Conservation (phyloP, 2,329 filamentous ascomycete species). For the Aurifilum marmelostoma region DNA sequence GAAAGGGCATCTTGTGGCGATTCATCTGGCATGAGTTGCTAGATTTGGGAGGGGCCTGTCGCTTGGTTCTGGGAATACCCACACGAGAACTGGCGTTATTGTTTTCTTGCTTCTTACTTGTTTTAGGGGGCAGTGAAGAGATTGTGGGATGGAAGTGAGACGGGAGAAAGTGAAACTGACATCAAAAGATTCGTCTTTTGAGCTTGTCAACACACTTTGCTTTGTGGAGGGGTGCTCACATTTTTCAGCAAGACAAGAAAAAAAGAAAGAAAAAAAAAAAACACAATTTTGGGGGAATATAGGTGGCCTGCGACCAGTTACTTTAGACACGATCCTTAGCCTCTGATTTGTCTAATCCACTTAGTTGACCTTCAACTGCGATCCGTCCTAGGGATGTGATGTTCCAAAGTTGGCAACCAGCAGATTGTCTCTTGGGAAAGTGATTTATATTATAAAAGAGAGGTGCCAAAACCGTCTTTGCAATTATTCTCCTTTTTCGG, state of each 20-base stretch:
- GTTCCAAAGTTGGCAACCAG: not conserved
- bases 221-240: slow-evolving; percentile 13
- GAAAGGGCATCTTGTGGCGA: slow-evolving; percentile 16
- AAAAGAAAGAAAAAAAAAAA: slow-evolving; percentile 15
- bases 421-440: not conserved
- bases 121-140: not conserved
- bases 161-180: slow-evolving; percentile 9
- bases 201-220: not conserved
- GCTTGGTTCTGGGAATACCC: slow-evolving; percentile 27
- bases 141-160: not conserved
- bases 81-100: slow-evolving; percentile 22
- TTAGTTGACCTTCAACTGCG: slow-evolving; percentile 18
- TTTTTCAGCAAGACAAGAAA: slow-evolving; percentile 21
- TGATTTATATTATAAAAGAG: not conserved
- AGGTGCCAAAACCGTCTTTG: not conserved
- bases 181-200: not conserved
- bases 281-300: slow-evolving; percentile 22
- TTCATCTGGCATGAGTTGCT: slow-evolving; percentile 27
- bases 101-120: not conserved
- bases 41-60: slow-evolving; percentile 19
- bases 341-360: slow-evolving; percentile 28
- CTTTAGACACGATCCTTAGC: slow-evolving; percentile 27
- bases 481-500: no score
- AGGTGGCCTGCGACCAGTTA: slow-evolving; percentile 22
- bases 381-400: not conserved